Base-by-base conservation (phyloP, 2,329 filamentous ascomycete genomes). In the Neofusicoccum cordaticola region DNA sequence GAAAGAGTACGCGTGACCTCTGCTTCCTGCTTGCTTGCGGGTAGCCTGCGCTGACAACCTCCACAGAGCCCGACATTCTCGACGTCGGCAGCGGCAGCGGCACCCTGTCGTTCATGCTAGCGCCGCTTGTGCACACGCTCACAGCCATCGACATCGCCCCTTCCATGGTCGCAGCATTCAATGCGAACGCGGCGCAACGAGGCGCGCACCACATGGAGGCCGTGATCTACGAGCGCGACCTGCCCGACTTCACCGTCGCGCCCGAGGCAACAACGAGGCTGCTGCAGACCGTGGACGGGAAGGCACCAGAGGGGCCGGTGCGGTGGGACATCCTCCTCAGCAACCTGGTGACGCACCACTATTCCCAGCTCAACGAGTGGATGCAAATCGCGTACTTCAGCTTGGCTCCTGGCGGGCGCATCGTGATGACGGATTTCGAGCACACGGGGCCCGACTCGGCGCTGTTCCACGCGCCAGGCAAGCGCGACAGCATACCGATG, bases 21-120 rank as follows among this genome's bases (percentile, higher is more conserved):
- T 5, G 34, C 19, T n/a, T 50, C 44, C 11, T 31, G 27, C 13
- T 37, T 17, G 45, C 44, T 31, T 11, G 27, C 5, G 27, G 4
- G 5, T 7, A 31, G 27, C 27, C 27, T 31, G n/a, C 42, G 41
- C 56, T 47, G 44, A 60, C 42, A 44, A 9, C 12, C 5, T 31
- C 60, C 17, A 39, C 65, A 69, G 74, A 71, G 15, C 71, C 82
- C 37, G 77, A 84, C 63, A 78, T 86, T 4, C 80, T 87, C 2
- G 85, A 86, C 71, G 80, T 86, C 13, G 84, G 84, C 56, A 85
- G 83, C 67, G 84, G 84, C 52, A 86, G 84, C 3, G 84, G 84
- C 9, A 78, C 86, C 0, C 78, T 87, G 22, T 83, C 82, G 11
- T 76, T 84, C 51, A 76, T 74, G 12, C 73, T 85, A 2, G 80